Percentiles rank a stretch among this genome's conserved stretches.
Evolutionary conservation across 257 asterid genomes (phyloP).

Genomic region (Solanum paucissectum): DNA sequence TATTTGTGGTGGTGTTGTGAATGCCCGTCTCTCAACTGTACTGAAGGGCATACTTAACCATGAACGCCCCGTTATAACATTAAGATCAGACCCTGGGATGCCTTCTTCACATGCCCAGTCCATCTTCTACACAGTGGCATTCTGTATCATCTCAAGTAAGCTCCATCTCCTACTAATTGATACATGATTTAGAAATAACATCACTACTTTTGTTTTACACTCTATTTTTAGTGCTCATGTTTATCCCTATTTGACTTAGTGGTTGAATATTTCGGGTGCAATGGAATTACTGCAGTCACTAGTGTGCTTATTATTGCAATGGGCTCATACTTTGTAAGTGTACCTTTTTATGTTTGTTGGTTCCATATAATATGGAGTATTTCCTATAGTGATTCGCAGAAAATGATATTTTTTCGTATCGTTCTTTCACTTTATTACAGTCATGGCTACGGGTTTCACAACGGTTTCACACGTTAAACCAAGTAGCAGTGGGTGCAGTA

Average conservation of each 20-base stretch:
- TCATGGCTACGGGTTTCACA: conserved; percentile 84
- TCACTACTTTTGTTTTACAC: too few relatives aligned
- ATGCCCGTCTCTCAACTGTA: conserved; percentile 15
- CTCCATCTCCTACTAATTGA: neutral
- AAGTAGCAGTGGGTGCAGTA: conserved; percentile 60
- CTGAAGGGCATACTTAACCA: conserved; percentile 63
- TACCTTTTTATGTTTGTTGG: neutral
- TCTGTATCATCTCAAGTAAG: conserved; percentile 45
- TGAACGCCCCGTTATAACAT: conserved; percentile 48
- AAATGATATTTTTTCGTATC: neutral
- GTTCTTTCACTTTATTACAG: conserved; percentile 21
- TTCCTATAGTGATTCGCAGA: neutral
- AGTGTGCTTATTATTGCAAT: conserved; percentile 23
- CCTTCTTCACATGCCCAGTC: conserved; percentile 86
- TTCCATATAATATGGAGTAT: neutral
- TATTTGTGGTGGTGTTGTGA: conserved; percentile 36
- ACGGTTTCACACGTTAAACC: conserved; percentile 50
- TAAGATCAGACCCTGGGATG: conserved; percentile 86
- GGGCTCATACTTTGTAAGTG: conserved; percentile 65
- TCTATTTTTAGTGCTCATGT: neutral
- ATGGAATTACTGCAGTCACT: conserved; percentile 33
- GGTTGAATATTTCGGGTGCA: conserved; percentile 43
- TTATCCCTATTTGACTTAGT: conserved; percentile 25
- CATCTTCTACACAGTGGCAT: conserved; percentile 35
- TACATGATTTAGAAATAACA: too few relatives aligned